phyloP scores from a whole-genome alignment of 2,329 filamentous ascomycete genomes.

The Trematosphaeria pertusa region DNA sequence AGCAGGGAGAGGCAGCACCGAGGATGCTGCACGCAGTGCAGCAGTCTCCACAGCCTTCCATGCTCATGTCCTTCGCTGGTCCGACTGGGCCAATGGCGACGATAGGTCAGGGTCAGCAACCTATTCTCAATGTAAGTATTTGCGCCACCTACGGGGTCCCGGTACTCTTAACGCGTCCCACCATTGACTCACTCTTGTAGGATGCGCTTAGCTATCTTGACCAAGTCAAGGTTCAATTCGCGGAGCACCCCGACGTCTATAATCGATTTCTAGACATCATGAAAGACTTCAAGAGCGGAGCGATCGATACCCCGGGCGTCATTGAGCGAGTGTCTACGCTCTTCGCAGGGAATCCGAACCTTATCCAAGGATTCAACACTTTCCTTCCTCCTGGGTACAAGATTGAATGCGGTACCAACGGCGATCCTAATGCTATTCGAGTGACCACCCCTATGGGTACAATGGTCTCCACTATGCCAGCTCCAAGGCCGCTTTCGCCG shows the following conservation, averaged over 20 bases:
- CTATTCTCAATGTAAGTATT: slow-evolving; percentile 73
- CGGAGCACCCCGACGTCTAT: slow-evolving; percentile 96
- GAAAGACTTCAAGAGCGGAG: slow-evolving; percentile 99
- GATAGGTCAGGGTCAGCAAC: slow-evolving; percentile 81
- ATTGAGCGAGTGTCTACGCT: slow-evolving; percentile 96
- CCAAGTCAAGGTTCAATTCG: slow-evolving; percentile 97
- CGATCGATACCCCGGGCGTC: slow-evolving; percentile 97
- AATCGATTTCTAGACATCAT: slow-evolving; percentile 98
- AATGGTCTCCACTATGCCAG: slow-evolving; percentile 84
- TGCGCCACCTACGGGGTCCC: no score
- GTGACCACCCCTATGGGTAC: slow-evolving; percentile 99
- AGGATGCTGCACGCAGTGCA: slow-evolving; percentile 68
- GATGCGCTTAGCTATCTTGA: slow-evolving; percentile 95
- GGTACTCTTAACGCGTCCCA: neutral
- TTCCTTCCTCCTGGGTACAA: slow-evolving; percentile 95
- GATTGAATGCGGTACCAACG: slow-evolving; percentile 93
- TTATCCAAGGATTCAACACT: slow-evolving; percentile 98
- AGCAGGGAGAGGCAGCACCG: slow-evolving; percentile 63
- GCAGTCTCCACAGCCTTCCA: slow-evolving; percentile 59
- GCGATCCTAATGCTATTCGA: slow-evolving; percentile 93
- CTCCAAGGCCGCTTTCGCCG: slow-evolving; percentile 54
- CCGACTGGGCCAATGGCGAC: slow-evolving; percentile 58
- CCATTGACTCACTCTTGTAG: slow-evolving; percentile 42
- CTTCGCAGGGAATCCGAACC: slow-evolving; percentile 92
- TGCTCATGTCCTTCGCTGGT: slow-evolving; percentile 58